Percentiles rank a stretch among this genome's conserved stretches.
phyloP scores from a whole-genome alignment of 2,329 filamentous ascomycete species.

The Bisporella sp. region DNA sequence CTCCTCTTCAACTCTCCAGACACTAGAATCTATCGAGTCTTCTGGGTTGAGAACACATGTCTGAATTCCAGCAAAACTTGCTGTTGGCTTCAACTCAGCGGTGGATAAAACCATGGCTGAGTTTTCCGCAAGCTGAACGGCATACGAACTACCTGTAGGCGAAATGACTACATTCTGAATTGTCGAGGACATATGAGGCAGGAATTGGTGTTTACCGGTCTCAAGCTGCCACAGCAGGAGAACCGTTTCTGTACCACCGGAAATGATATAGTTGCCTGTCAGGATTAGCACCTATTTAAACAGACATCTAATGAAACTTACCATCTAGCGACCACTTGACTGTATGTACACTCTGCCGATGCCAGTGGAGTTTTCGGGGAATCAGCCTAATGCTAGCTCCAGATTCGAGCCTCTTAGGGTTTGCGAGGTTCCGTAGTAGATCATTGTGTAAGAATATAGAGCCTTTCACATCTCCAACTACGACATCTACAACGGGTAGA shows the following conservation, averaged over 20 bases:
- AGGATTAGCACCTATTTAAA: constrained; percentile 19
- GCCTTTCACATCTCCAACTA: constrained; percentile 70
- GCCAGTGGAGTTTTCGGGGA: constrained; percentile 78
- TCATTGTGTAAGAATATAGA: constrained; percentile 78
- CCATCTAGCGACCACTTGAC: constrained; percentile 92
- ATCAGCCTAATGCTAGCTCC: constrained; percentile 29
- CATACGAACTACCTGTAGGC: constrained; percentile 71
- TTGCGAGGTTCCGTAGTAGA: constrained; percentile 46
- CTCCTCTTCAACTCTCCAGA: constrained; percentile 38
- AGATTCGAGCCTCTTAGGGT: constrained; percentile 30
- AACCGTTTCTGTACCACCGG: constrained; percentile 83
- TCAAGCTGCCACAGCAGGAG: constrained; percentile 91
- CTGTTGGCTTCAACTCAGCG: constrained; percentile 75
- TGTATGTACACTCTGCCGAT: constrained; percentile 73
- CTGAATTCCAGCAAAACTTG: constrained; percentile 81
- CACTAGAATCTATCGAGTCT: constrained; percentile 44
- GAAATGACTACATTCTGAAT: constrained; percentile 84
- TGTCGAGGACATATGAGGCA: constrained; percentile 83
- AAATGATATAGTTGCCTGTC: constrained; percentile 85
- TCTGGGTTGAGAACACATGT: constrained; percentile 44
- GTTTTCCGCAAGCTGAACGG: constrained; percentile 82
- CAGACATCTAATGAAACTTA: constrained; percentile 32
- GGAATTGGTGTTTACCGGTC: constrained; percentile 71
- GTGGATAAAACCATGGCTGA: constrained; percentile 87
- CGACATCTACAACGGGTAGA: constrained; percentile 57